Evolutionary conservation across 139 green algal genomes (phyloP), one percentile per base, ranked within the genome.

Genomic region (Chlamydomonas incerta): DNA sequence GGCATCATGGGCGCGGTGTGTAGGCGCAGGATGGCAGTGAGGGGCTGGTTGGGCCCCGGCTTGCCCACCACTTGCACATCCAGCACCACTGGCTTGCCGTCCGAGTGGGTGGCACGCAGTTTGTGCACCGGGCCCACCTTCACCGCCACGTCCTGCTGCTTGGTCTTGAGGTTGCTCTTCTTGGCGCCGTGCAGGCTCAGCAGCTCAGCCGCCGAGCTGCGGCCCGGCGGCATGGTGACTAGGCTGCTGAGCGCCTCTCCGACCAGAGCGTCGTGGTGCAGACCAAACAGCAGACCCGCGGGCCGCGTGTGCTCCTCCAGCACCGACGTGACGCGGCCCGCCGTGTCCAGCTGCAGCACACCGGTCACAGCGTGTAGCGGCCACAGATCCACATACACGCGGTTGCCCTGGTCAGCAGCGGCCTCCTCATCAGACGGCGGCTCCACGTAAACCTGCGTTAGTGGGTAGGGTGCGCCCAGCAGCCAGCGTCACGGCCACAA

Each of bases 41-140:
- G 21, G 0, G 26, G 10, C 29, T 83, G 60, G 6, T 28, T 26
- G 37, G 75, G 75, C 13, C 60, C 60, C 10, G 75, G 60, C 75
- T 83, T 83, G 62, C 60, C 75, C n/a, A 83, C 37, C 35, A 83
- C 28, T 31, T 83, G 77, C 63, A 83, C 77, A n/a, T 83, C n/a
- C 15, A 83, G 41, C 10, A 11, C 33, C 14, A 83, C 13, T 4
- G 77, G 62, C 62, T n/a, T 41, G 1, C 63, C 77, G 47, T 83
- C 77, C 17, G 41, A 29, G 41, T 83, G 77, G 10, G 20, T 50
- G 41, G 20, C 77, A 3, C 55, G 77, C 15, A 83, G 46, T 17
- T 52, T 28, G 63, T 83, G 77, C n/a, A 74, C 17, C 1, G 77
- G 77, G 29, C 77, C 77, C 21, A 83, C 75, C 75, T 83, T 83